These are phyloP conservation scores for Spatholobus suberectus DNA, from an alignment of 306 rosid species.

Conservation along the genomic window DNA sequence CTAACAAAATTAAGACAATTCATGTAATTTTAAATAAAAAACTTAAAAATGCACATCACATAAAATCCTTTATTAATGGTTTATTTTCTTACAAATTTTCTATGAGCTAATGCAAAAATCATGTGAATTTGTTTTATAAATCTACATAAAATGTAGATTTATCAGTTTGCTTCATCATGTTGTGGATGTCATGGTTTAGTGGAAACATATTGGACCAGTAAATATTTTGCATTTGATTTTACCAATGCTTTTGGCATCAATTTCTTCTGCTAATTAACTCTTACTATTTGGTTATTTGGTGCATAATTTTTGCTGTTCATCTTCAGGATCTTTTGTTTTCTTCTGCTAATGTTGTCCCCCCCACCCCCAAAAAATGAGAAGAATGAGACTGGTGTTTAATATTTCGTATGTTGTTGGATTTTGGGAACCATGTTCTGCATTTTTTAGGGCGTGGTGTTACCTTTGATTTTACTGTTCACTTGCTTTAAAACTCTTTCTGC, in stretches of 20 bases:
- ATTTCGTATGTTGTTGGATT: constrained; percentile 8
- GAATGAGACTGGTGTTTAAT: not conserved
- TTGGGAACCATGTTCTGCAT: constrained; percentile 1
- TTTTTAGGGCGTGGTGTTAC: not conserved
- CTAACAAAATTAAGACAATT: too few species aligned
- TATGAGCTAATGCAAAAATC: too few species aligned
- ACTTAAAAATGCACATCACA: too few species aligned
- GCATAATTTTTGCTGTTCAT: constrained; percentile 33
- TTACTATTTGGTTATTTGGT: not conserved
- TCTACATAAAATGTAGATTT: too few species aligned
- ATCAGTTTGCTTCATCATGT: constrained; percentile 20
- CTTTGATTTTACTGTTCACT: not conserved
- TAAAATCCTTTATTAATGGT: too few species aligned
- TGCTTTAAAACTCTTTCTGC: not conserved
- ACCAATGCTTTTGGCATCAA: constrained; percentile 4
- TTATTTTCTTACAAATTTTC: too few species aligned
- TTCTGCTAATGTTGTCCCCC: too few species aligned
- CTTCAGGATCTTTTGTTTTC: constrained; percentile 42
- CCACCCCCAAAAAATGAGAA: not conserved
- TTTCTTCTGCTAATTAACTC: not conserved
- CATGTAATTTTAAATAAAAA: too few species aligned
- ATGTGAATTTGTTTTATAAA: too few species aligned
- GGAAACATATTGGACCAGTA: not conserved
- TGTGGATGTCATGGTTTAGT: constrained; percentile 36
- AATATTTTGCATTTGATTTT: constrained; percentile 23